Conservation (phyloP, 768 basidiomycete species). For the Porpolomopsis calyptriformis region DNA sequence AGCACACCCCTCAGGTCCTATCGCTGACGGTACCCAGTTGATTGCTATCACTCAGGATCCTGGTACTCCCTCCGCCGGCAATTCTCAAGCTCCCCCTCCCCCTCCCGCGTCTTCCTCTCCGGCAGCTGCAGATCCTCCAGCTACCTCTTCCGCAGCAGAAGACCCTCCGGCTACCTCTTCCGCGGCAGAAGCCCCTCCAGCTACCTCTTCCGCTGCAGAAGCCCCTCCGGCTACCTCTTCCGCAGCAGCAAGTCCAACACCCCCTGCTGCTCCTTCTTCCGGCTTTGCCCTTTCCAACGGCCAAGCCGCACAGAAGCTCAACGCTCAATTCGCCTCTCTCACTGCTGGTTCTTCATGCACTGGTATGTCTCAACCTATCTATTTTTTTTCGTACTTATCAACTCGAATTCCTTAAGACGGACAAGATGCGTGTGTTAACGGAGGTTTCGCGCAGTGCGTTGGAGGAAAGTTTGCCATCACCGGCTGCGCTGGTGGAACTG, state of each 20-base stretch:
- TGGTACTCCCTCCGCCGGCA: constrained; percentile 9
- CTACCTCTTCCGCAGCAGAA: neutral
- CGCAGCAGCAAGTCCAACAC: neutral
- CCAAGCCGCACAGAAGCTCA: constrained; percentile 38
- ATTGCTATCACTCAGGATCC: constrained; percentile 28
- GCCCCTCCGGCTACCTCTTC: neutral
- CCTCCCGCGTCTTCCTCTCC: neutral
- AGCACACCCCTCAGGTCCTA: constrained; percentile 36
- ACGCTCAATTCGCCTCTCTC: constrained; percentile 41
- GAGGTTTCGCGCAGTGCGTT: constrained; percentile 42
- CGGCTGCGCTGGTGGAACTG: constrained; percentile 26
- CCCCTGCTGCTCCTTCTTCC: too few species aligned
- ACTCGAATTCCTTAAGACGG: constrained; percentile 24
- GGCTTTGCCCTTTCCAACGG: constrained; percentile 35
- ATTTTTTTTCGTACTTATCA: constrained; percentile 5
- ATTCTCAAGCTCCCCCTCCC: neutral
- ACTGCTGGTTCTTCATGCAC: constrained; percentile 37
- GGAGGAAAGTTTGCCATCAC: constrained; percentile 34
- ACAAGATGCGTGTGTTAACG: constrained; percentile 35
- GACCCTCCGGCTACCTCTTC: neutral
- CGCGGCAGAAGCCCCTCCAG: neutral
- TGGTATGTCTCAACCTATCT: constrained; percentile 11
- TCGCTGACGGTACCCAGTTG: constrained; percentile 38
- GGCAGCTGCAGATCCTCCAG: neutral
- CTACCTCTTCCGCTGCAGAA: neutral